Conservation (phyloP, 345 rosid species). For the Lepidium sativum region DNA sequence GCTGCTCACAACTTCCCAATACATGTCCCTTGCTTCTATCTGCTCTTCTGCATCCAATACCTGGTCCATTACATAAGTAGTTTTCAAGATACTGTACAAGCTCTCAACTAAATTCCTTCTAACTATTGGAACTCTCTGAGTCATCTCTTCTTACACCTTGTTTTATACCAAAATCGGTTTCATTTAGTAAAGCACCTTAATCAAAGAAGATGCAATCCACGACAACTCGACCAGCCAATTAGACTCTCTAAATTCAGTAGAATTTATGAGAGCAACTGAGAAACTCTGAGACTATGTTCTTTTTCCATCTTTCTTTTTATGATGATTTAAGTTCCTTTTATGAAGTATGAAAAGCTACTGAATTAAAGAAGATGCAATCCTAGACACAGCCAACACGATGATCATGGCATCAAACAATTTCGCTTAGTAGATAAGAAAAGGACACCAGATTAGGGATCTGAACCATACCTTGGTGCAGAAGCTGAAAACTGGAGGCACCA, state of each 20-base stretch:
- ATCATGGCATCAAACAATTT: neutral
- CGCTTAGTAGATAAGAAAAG: neutral
- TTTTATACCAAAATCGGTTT: neutral
- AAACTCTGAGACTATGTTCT: neutral
- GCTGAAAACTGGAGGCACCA: conserved; percentile 65
- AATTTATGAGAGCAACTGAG: neutral
- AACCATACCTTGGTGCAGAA: conserved; percentile 36
- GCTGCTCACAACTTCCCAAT: conserved; percentile 70
- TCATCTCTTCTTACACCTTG: neutral
- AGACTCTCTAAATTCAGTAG: neutral
- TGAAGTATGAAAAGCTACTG: neutral
- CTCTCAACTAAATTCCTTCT: neutral
- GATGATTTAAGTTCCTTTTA: neutral
- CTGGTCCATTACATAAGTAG: conserved; percentile 8
- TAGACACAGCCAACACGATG: neutral
- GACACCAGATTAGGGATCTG: neutral
- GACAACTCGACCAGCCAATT: neutral
- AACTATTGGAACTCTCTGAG: neutral
- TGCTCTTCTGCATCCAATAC: conserved; percentile 52
- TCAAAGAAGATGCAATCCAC: neutral
- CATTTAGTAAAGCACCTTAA: neutral
- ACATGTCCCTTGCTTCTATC: conserved; percentile 51
- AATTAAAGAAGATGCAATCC: neutral
- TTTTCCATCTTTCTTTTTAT: neutral
- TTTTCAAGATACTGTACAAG: neutral